Evolutionary conservation across 179 eudicot genomes (phyloP).

Genomic region (Beta lomatogona): DNA sequence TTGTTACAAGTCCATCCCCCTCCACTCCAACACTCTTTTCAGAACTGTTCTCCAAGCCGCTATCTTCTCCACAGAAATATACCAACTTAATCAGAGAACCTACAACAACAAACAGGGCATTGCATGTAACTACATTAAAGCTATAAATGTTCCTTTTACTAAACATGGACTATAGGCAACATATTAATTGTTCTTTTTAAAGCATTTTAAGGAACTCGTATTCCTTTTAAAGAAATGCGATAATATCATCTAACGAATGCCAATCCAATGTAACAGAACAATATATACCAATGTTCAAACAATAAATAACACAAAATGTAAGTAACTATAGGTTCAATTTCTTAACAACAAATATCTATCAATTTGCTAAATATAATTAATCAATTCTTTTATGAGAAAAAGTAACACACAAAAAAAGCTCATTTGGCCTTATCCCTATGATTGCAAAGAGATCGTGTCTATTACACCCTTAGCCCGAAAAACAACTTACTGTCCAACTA

Average conservation of each 20-base stretch:
- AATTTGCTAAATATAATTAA: not conserved
- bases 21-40: slow-evolving; percentile 37
- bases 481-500: not conserved
- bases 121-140: slow-evolving; percentile 10
- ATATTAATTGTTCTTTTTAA: not conserved
- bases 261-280: not conserved
- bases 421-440: not conserved
- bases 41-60: slow-evolving; percentile 27
- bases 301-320: not conserved
- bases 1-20: slow-evolving; percentile 36
- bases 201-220: not conserved
- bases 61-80: slow-evolving; percentile 54
- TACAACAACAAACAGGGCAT: slow-evolving; percentile 26
- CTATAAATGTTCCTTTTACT: not conserved
- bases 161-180: not conserved
- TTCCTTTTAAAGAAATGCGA: not conserved
- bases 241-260: not conserved
- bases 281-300: not conserved
- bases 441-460: not conserved
- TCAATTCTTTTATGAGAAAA: not conserved
- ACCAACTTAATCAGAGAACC: slow-evolving; percentile 92
- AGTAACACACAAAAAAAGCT: not conserved
- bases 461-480: not conserved
- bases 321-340: not conserved
- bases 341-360: not conserved